Percentiles rank a stretch among this genome's conserved stretches.
Evolutionary conservation across 192 early-diverging fungal genomes (phyloP).

Genomic region (Dimargaris cristalligena): DNA sequence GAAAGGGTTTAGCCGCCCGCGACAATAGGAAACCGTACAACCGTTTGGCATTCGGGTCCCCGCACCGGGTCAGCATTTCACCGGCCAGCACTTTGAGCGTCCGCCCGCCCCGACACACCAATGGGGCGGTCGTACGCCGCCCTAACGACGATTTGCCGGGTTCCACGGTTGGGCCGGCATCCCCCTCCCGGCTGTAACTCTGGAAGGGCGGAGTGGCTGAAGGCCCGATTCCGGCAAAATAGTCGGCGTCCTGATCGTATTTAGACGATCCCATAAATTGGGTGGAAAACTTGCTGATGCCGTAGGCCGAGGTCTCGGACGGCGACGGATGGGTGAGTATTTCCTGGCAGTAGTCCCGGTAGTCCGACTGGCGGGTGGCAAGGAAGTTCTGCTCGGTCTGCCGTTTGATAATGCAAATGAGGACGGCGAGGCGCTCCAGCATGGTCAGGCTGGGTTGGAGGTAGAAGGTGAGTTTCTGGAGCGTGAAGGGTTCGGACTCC

Average conservation of each 20-base stretch:
- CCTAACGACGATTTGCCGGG: background rate
- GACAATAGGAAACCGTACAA: slow-evolving; percentile 66
- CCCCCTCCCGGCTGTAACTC: background rate
- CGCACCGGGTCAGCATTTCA: slow-evolving; percentile 31
- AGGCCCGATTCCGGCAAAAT: background rate
- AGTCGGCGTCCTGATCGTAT: background rate
- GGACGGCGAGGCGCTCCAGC: slow-evolving; percentile 30
- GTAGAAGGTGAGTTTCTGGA: slow-evolving; percentile 90
- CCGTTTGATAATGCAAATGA: slow-evolving; percentile 27
- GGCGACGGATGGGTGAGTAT: background rate
- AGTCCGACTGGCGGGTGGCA: slow-evolving; percentile 25
- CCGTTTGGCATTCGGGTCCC: slow-evolving; percentile 52
- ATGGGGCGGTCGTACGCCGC: no score
- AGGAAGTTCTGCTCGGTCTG: slow-evolving; percentile 26
- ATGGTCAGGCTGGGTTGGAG: slow-evolving; percentile 53
- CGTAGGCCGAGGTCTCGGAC: background rate
- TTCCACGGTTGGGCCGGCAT: background rate
- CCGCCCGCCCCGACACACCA: slow-evolving; percentile 53
- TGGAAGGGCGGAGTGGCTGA: background rate
- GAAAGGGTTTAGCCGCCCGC: slow-evolving; percentile 64
- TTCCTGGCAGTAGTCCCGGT: slow-evolving; percentile 19
- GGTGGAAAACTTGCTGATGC: background rate
- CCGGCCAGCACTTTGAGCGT: slow-evolving; percentile 60
- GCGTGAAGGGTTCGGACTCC: slow-evolving; percentile 40
- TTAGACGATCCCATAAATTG: background rate